Conservation (phyloP, 1,284 basidiomycete genomes). For the Ceratobasidium sp. region DNA sequence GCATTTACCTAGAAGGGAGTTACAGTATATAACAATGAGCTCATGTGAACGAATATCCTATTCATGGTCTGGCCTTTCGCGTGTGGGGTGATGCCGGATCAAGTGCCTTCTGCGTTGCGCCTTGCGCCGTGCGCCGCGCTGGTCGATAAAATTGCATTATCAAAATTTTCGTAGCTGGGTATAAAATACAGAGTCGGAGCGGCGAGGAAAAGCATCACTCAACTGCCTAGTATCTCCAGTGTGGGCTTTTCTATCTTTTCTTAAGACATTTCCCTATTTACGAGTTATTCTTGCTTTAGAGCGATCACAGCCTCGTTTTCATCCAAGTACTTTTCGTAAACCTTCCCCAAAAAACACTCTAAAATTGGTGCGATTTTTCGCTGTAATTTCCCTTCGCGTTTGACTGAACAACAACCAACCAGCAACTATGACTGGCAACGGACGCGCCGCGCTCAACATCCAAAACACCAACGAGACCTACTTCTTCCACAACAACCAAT, state of each 20-base stretch:
- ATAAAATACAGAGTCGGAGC: background rate
- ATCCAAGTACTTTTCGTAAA: background rate
- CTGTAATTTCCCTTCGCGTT: background rate
- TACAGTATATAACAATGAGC: background rate
- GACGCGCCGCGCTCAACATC: constrained; percentile 29
- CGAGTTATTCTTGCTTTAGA: background rate
- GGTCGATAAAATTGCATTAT: background rate
- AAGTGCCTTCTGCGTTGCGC: constrained; percentile 2
- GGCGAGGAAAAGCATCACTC: background rate
- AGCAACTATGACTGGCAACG: constrained; percentile 13
- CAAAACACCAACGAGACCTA: constrained; percentile 27
- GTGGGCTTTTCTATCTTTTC: background rate
- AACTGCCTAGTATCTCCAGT: background rate
- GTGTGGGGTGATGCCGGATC: background rate
- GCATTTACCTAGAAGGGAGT: background rate
- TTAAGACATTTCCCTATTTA: background rate
- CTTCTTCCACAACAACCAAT: constrained; percentile 21
- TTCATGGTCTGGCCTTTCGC: background rate
- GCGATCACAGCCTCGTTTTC: background rate
- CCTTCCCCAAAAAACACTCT: background rate
- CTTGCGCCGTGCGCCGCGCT: constrained; percentile 4
- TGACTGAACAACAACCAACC: background rate
- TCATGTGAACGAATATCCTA: background rate
- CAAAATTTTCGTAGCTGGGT: background rate
- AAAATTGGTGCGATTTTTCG: background rate